phyloP scores from a whole-genome alignment of 345 rosid genomes.

The Litchi chinensis region DNA sequence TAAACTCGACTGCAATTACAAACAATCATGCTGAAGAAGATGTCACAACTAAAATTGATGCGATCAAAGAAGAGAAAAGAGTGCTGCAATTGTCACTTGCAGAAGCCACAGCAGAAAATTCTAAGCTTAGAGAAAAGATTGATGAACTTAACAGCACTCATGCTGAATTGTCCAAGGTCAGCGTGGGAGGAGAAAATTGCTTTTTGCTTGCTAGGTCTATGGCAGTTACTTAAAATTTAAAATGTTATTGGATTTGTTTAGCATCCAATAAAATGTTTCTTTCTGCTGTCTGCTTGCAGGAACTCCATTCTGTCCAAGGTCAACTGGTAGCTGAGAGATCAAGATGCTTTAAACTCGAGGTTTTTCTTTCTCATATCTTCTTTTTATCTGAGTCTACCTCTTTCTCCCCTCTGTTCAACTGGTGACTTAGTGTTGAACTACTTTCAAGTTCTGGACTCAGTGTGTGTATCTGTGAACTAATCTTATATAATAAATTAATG shows the following conservation, averaged over 20 bases:
- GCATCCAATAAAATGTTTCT: not conserved
- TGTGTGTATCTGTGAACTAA: not conserved
- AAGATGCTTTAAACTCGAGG: constrained; percentile 99
- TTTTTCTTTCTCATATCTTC: constrained; percentile 25
- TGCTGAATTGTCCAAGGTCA: constrained; percentile 80
- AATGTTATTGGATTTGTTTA: not conserved
- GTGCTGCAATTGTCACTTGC: constrained; percentile 54
- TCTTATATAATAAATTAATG: not conserved
- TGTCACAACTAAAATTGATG: constrained; percentile 44
- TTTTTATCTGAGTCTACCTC: not conserved
- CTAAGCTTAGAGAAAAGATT: constrained; percentile 62
- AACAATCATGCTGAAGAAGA: constrained; percentile 41
- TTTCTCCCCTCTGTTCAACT: not conserved
- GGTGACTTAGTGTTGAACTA: not conserved
- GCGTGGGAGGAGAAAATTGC: constrained; percentile 9
- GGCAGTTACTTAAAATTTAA: not conserved
- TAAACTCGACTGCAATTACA: constrained; percentile 43
- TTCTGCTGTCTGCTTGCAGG: constrained; percentile 45
- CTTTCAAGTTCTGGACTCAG: not conserved
- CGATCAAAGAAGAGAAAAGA: constrained; percentile 70
- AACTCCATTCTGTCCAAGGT: constrained; percentile 88
- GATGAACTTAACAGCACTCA: constrained; percentile 69
- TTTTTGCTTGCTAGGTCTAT: not conserved
- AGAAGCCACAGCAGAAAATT: constrained; percentile 66
- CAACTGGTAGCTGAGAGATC: constrained; percentile 91